These are phyloP conservation scores for Clonostachys byssicola DNA, from an alignment of 2,329 filamentous ascomycete genomes.

Conservation along the genomic window DNA sequence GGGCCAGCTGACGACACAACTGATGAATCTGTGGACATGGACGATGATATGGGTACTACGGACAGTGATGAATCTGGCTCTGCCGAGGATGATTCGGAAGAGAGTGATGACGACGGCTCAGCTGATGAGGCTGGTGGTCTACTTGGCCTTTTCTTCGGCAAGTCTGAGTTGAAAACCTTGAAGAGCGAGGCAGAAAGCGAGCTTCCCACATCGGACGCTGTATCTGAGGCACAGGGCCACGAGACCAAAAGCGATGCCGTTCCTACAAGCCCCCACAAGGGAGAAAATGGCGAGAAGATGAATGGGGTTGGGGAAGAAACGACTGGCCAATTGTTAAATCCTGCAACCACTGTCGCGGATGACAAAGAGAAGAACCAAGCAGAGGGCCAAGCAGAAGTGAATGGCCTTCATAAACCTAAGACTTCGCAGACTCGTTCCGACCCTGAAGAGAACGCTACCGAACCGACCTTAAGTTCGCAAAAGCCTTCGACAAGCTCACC, in stretches of 20 bases:
- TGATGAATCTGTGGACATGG: slow-evolving; percentile 66
- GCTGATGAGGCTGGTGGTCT: slow-evolving; percentile 34
- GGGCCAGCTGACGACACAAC: slow-evolving; percentile 42
- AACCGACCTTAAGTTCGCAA: too few species aligned
- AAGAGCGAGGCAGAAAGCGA: slow-evolving; percentile 29
- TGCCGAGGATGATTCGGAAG: slow-evolving; percentile 35
- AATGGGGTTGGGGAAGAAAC: slow-evolving; percentile 1
- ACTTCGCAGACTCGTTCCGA: too few species aligned
- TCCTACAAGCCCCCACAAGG: background rate
- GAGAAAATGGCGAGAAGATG: background rate
- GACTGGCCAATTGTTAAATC: too few species aligned
- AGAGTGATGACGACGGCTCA: slow-evolving; percentile 30
- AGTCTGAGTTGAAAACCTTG: slow-evolving; percentile 51
- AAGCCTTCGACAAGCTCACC: too few species aligned
- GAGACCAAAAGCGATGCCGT: background rate
- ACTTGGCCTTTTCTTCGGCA: slow-evolving; percentile 54
- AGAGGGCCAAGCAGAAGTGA: too few species aligned
- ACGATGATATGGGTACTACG: slow-evolving; percentile 59
- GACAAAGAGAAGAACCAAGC: too few species aligned
- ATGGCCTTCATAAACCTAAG: too few species aligned
- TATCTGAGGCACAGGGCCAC: too few species aligned
- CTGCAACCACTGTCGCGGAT: too few species aligned
- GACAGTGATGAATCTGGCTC: slow-evolving; percentile 35
- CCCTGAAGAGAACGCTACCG: too few species aligned
- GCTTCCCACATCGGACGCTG: too few species aligned